Conservation (phyloP, 768 basidiomycete species). For the Tricholoma terreum region DNA sequence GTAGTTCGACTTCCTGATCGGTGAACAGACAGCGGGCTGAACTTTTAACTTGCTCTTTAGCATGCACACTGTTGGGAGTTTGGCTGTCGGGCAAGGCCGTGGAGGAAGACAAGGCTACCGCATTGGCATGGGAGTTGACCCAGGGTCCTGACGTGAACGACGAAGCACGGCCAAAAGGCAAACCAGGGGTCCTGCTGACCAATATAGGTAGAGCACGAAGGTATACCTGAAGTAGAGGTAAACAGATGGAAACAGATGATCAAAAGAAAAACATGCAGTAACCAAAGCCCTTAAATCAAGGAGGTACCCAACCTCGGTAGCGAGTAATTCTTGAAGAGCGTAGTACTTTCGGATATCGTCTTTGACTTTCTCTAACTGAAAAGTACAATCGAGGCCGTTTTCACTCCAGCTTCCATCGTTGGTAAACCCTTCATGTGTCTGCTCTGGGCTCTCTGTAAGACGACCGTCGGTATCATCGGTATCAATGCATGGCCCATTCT, state of each 20-base stretch:
- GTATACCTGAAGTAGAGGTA: constrained; percentile 49
- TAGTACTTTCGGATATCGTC: constrained; percentile 58
- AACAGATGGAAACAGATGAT: not conserved
- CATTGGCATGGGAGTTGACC: constrained; percentile 40
- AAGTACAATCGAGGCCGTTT: constrained; percentile 25
- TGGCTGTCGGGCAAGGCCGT: constrained; percentile 22
- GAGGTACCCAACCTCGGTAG: constrained; percentile 83
- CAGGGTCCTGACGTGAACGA: constrained; percentile 44
- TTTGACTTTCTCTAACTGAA: constrained; percentile 34
- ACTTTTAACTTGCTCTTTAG: constrained; percentile 27
- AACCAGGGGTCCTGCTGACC: constrained; percentile 37
- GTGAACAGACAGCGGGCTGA: constrained; percentile 52
- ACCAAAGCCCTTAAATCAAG: constrained; percentile 75
- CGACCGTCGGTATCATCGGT: constrained; percentile 24
- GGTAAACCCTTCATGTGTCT: constrained; percentile 17
- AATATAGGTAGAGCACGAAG: constrained; percentile 55
- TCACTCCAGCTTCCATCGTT: constrained; percentile 26
- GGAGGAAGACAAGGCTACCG: constrained; percentile 24
- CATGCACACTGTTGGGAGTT: constrained; percentile 15
- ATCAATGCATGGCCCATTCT: constrained; percentile 26
- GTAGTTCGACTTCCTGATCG: constrained; percentile 50
- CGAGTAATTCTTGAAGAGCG: constrained; percentile 79
- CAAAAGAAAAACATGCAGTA: constrained; percentile 44
- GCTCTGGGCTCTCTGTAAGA: constrained; percentile 13
- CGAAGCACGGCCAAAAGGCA: constrained; percentile 37